Conservation (phyloP, 23 red algal genomes). For the Gracilaria domingensis region DNA sequence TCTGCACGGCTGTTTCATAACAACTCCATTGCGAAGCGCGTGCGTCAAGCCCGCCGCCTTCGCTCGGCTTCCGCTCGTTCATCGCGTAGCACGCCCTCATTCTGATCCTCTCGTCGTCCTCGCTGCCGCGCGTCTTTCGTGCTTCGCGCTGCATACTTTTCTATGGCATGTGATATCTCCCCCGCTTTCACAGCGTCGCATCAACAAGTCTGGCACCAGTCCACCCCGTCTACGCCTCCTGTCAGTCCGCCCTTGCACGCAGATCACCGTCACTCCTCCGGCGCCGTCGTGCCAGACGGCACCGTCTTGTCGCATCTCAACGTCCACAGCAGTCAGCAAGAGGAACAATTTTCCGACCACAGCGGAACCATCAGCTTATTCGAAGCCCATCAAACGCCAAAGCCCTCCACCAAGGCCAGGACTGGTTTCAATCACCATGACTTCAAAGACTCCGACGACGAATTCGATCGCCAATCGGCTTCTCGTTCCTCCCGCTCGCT, state of each 20-base stretch:
- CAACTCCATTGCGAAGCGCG: too few relatives aligned
- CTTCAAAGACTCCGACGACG: slow-evolving; percentile 34
- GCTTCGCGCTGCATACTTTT: not conserved
- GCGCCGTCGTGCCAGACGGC: not conserved
- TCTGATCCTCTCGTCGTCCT: not conserved
- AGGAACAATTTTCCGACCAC: not conserved
- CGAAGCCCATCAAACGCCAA: not conserved
- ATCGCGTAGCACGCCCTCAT: too few relatives aligned
- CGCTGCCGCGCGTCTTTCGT: not conserved
- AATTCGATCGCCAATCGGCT: not conserved
- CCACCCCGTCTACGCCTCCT: not conserved
- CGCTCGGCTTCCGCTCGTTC: too few relatives aligned
- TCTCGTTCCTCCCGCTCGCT: not conserved
- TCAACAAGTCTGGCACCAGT: not conserved
- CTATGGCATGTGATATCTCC: not conserved
- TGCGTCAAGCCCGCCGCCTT: too few relatives aligned
- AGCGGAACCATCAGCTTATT: slow-evolving; percentile 11
- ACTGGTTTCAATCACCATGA: slow-evolving; percentile 19
- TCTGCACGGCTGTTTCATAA: not conserved
- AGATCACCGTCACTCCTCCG: not conserved
- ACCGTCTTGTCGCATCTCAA: slow-evolving; percentile 1
- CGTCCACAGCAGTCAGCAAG: not conserved
- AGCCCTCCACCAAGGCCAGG: not conserved
- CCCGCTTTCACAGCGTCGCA: not conserved
- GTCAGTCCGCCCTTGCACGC: too few relatives aligned